Evolutionary conservation across 352 stramenopile genomes (phyloP), one percentile per base, ranked within the genome.

Genomic region (Pythium myriotylum): DNA sequence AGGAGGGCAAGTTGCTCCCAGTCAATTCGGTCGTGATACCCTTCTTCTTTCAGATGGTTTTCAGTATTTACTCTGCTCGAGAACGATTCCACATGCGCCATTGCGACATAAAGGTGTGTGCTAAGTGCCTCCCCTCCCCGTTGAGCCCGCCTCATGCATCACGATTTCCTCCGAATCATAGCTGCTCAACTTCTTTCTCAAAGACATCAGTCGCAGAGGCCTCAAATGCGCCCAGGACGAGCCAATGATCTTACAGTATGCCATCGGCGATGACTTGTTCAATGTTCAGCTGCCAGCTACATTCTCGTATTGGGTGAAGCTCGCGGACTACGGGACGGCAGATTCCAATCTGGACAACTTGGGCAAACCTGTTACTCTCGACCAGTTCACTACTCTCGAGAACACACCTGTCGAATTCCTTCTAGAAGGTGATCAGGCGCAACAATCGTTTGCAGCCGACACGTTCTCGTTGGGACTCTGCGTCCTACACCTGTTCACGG

Each of bases 1-100:
- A 89, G 37, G 66, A 97, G 12, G 63, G 84, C 60, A 76, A 91
- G 74, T 33, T 78, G 35, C 66, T 92, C 40, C 84, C 81, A 13
- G 48, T 89, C 14, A 40, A 70, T 27, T 68, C 67, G 4, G 79
- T 86, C n/a, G 77, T 78, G 13, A 49, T 92, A 8, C 84, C 86
- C 40, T 85, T 98, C 55, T 89, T 99, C 29, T 99, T 99, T 65
- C 97, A 99, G 75, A 99, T 99, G 95, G 84, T 89, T 13, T 99
- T 98, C 74, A 75, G 95, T 27, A 68, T 99, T 19, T 97, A 98
- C 68, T 90, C 88, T 39, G 93, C 88, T 23, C 84, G 88, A 19
- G 83, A 97, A 47, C 84, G 84, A 20, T 95, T 96, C 59, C 81
- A 88, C 26, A 54, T 99, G 54, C 97, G 98, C 19, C 97, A 99